Evolutionary conservation across 31 red algal genomes (phyloP).

Genomic region (Odonthalia washingtoniensis): DNA sequence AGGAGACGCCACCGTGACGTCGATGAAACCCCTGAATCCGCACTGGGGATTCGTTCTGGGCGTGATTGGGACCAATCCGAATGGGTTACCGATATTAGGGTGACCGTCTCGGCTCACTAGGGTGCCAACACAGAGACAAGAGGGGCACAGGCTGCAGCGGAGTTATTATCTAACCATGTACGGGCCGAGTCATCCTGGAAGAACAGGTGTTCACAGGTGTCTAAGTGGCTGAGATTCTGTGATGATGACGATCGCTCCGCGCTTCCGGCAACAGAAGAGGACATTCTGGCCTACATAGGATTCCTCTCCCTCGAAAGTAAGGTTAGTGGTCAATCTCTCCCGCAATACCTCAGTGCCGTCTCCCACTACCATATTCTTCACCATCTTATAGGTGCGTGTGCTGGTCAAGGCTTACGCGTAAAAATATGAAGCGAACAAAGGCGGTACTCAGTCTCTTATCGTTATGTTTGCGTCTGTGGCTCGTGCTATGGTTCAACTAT

Average conservation of each 20-base stretch:
- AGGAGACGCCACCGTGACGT: background rate
- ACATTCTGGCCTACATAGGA: slow-evolving; percentile 29
- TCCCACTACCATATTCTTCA: slow-evolving; percentile 29
- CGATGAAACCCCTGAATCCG: slow-evolving; percentile 1
- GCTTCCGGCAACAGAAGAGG: slow-evolving; percentile 27
- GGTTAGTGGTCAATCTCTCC: background rate
- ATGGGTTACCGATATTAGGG: slow-evolving; percentile 1
- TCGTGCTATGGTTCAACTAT: too few species aligned
- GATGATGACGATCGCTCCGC: slow-evolving; percentile 24
- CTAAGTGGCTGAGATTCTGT: slow-evolving; percentile 42
- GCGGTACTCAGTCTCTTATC: background rate
- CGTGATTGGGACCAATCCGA: background rate
- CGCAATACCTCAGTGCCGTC: slow-evolving; percentile 34
- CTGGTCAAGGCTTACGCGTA: slow-evolving; percentile 28
- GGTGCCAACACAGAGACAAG: background rate
- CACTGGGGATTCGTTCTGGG: slow-evolving; percentile 11
- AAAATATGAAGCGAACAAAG: background rate
- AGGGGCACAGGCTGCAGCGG: slow-evolving; percentile 5
- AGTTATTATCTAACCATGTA: background rate
- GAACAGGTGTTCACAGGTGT: background rate
- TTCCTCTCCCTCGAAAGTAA: slow-evolving; percentile 38
- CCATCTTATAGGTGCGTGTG: slow-evolving; percentile 10
- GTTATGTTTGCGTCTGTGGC: background rate
- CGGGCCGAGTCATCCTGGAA: slow-evolving; percentile 15
- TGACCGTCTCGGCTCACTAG: background rate